Percentiles rank a stretch among this genome's conserved stretches.
Evolutionary conservation across 1,284 basidiomycete genomes (phyloP).

Genomic region (Athelia sp.): DNA sequence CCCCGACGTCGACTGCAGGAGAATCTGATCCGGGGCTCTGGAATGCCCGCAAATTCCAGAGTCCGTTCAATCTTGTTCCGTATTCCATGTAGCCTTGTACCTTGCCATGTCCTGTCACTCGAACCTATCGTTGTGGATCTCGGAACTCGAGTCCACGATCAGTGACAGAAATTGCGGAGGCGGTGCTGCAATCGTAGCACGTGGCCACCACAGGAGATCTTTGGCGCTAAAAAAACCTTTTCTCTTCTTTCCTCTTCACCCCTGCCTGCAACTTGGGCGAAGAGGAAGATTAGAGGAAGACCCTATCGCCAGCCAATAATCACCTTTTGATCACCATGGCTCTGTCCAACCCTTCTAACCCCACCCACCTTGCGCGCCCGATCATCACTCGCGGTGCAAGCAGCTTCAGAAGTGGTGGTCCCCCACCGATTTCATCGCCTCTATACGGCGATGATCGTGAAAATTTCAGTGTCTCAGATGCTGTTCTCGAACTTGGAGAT

Average conservation of each 20-base stretch:
- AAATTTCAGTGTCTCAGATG: constrained; percentile 36
- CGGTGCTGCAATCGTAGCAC: no score
- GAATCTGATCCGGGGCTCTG: constrained; percentile 7
- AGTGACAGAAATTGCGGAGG: no score
- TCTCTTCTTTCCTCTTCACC: constrained; percentile 37
- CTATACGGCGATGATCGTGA: constrained; percentile 18
- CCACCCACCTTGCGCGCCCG: constrained; percentile 30
- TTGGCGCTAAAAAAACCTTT: constrained; percentile 1
- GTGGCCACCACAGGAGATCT: no score
- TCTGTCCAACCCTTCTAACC: constrained; percentile 15
- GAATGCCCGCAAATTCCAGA: constrained; percentile 2
- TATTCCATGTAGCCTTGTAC: not conserved
- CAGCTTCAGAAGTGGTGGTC: constrained; percentile 40
- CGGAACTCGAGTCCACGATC: no score
- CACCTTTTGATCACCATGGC: constrained; percentile 23
- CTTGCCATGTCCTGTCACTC: no score
- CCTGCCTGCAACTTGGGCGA: constrained; percentile 32
- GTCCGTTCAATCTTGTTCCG: not conserved
- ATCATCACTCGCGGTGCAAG: constrained; percentile 43
- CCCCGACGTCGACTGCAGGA: constrained; percentile 1
- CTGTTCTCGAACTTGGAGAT: constrained; percentile 88
- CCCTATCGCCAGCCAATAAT: constrained; percentile 12
- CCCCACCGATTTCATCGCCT: constrained; percentile 42
- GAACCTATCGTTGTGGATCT: no score
- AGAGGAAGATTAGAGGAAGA: constrained; percentile 49